A percentile compares a stretch with the other conserved stretches of the same genome.
These are phyloP conservation scores for Xenosphaeropsis pyriputrescens DNA, from an alignment of 2,329 filamentous ascomycete genomes.

Conservation along the genomic window DNA sequence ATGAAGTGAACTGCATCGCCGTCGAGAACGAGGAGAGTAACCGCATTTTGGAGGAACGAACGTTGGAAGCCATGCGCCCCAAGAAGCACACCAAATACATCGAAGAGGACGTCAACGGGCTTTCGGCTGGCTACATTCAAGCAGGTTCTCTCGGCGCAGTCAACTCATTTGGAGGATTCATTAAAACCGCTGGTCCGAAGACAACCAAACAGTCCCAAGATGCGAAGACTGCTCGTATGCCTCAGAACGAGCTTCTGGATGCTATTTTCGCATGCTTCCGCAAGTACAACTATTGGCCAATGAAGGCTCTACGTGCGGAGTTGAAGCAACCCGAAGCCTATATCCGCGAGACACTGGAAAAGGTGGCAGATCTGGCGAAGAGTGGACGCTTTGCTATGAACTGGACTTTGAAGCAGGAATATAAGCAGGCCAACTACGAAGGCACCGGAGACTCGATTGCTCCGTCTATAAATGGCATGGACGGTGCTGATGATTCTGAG, in stretches of 20 bases:
- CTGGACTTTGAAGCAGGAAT: conserved; percentile 67
- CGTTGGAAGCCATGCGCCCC: conserved; percentile 43
- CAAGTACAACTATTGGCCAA: conserved; percentile 83
- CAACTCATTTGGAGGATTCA: conserved; percentile 34
- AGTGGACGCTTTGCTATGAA: conserved; percentile 73
- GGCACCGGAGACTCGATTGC: conserved; percentile 35
- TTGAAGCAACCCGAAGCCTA: conserved; percentile 88
- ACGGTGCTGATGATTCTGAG: conserved; percentile 27
- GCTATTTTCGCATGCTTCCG: conserved; percentile 73
- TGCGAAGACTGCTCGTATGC: conserved; percentile 81
- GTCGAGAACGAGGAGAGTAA: conserved; percentile 58
- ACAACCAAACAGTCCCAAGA: conserved; percentile 51
- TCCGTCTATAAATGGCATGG: conserved; percentile 21
- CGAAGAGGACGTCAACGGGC: conserved; percentile 10
- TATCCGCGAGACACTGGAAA: conserved; percentile 69
- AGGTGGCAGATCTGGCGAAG: conserved; percentile 71
- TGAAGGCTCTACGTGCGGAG: conserved; percentile 65
- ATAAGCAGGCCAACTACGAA: conserved; percentile 37
- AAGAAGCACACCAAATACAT: conserved; percentile 35
- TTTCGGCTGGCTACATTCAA: conserved; percentile 32
- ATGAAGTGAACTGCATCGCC: conserved; percentile 64
- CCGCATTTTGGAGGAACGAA: conserved; percentile 40
- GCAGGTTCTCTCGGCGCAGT: conserved; percentile 31
- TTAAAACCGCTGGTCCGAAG: conserved; percentile 32
- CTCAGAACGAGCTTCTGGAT: conserved; percentile 77